Base-by-base conservation (phyloP, 345 rosid species). In the Citrus unshiu region DNA sequence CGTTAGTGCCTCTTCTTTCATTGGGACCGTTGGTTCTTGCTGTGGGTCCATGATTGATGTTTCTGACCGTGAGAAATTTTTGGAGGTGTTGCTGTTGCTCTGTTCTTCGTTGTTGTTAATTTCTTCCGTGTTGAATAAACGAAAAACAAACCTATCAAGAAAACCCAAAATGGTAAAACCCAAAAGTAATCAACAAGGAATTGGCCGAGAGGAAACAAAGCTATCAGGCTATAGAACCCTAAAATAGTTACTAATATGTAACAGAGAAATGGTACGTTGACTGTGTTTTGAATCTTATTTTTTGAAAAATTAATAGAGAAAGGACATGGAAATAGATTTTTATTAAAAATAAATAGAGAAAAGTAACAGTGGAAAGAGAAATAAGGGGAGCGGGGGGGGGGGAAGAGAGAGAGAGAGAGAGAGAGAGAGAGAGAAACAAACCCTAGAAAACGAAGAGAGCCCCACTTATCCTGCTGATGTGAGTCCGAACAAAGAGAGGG, bases 1-100 rank as follows among this genome's bases (percentile, higher is more conserved):
- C 16, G 82, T 72, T 24, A 81, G 30, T 10, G 74, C 83, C 72
- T 87, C 91, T 74, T 86, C 77, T 75, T 88, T 87, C 86, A 84
- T 69, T n/a, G 70, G 73, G 27, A 80, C 27, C 27, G 77, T 56
- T 51, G 83, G 60, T 63, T 81, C 71, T 9, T 72, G 61, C 54
- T 64, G 79, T 35, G 87, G 86, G 80, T 82, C 88, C 82, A 77
- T 63, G 39, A 61, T 66, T 25, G 88, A 74, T 61, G 69, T 24
- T 72, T 72, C 83, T 5, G 82, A 73, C 32, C 72, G 58, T 2
- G 84, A 80, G 63, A 85, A 80, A 69, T 72, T 84, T 32, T 37
- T 39, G 69, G 46, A 6, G 16, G 69, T 30, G 40, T 34, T 69
- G 72, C 74, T 59, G 49, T 79, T 75, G 74, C 78, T 77, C 14